Conservation (phyloP, 2,329 filamentous ascomycete genomes). For the Aspergillus sp. region DNA sequence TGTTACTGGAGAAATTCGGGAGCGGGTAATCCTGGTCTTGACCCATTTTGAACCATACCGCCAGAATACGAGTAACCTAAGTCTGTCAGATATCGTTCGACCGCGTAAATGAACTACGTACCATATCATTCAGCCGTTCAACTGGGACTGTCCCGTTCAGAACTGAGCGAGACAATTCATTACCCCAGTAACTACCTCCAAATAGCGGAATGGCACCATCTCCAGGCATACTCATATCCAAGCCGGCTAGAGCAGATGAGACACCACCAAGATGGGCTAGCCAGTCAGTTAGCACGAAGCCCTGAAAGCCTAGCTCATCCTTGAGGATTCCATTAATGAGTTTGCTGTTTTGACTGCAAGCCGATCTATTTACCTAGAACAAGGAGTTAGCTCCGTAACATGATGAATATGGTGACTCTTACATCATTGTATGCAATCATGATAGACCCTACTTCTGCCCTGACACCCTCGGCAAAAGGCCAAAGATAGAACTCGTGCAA, state of each 20-base stretch:
- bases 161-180: slow-evolving; percentile 58
- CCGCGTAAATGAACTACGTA: slow-evolving; percentile 15
- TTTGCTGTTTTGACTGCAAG: slow-evolving; percentile 70
- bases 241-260: slow-evolving; percentile 62
- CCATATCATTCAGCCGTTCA: slow-evolving; percentile 59
- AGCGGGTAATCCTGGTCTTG: slow-evolving; percentile 62
- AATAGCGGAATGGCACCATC: slow-evolving; percentile 58
- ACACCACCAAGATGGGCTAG: slow-evolving; percentile 65
- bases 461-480: slow-evolving; percentile 56
- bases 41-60: slow-evolving; percentile 60
- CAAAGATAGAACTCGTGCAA: slow-evolving; percentile 53
- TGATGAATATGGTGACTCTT: slow-evolving; percentile 2
- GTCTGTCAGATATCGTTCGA: slow-evolving; percentile 14
- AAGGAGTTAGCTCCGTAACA: not conserved
- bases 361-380: slow-evolving; percentile 65
- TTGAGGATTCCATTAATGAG: slow-evolving; percentile 72
- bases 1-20: slow-evolving; percentile 65
- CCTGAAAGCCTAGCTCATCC: slow-evolving; percentile 74
- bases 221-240: slow-evolving; percentile 74
- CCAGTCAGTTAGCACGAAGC: slow-evolving; percentile 74
- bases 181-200: slow-evolving; percentile 60
- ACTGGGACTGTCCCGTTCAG: slow-evolving; percentile 63
- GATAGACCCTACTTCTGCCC: slow-evolving; percentile 52
- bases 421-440: slow-evolving; percentile 52
- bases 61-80: slow-evolving; percentile 59